These are phyloP conservation scores for Cryphonectria radicalis DNA, from an alignment of 2,329 filamentous ascomycete species.

Conservation along the genomic window DNA sequence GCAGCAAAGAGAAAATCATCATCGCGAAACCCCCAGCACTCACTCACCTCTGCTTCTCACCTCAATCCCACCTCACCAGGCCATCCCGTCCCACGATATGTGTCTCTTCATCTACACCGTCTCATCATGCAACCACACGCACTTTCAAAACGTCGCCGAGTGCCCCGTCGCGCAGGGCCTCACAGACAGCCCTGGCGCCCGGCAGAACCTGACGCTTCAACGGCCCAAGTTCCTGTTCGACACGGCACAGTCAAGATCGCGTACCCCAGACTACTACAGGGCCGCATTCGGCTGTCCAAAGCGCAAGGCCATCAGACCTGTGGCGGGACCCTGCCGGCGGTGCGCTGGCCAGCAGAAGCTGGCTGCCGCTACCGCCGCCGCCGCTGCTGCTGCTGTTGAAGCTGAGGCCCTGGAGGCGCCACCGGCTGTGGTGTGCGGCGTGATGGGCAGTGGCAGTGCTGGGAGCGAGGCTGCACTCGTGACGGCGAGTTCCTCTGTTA, in stretches of 20 bases:
- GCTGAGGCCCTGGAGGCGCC: background rate
- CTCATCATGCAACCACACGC: constrained; percentile 37
- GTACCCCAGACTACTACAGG: constrained; percentile 19
- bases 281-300: constrained; percentile 20
- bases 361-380: background rate
- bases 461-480: constrained; percentile 9
- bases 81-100: constrained; percentile 38
- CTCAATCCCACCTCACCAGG: background rate
- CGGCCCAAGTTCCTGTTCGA: constrained; percentile 30
- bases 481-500: constrained; percentile 7
- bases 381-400: background rate
- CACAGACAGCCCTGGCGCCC: constrained; percentile 30
- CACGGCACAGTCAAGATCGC: constrained; percentile 21
- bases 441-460: constrained; percentile 4
- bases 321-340: constrained; percentile 12
- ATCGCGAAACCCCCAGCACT: background rate
- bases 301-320: constrained; percentile 22
- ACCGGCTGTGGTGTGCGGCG: background rate
- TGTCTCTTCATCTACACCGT: constrained; percentile 40
- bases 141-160: constrained; percentile 42
- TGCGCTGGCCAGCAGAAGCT: constrained; percentile 1
- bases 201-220: constrained; percentile 30
- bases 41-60: background rate
- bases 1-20: background rate
- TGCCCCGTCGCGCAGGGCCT: constrained; percentile 37